A percentile compares a stretch with the other conserved stretches of the same genome.
Conservation (phyloP, 345 rosid species). For the Acer yangbiense region DNA sequence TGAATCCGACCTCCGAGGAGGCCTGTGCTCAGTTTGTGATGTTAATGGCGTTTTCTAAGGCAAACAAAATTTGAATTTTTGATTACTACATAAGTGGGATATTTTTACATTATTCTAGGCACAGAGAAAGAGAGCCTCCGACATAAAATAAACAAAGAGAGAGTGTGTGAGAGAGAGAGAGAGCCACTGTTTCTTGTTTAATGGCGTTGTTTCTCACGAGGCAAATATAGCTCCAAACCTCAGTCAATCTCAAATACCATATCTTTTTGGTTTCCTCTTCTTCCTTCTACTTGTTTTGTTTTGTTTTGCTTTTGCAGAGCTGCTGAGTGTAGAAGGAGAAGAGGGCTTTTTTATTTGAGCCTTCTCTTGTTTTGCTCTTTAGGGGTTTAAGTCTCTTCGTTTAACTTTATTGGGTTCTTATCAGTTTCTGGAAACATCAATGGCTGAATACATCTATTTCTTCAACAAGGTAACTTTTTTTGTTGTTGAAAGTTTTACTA, state of each 20-base stretch:
- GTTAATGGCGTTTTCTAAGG: neutral
- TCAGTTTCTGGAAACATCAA: conserved; percentile 41
- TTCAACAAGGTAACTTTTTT: conserved; percentile 49
- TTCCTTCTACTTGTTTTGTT: neutral
- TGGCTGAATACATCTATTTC: conserved; percentile 70
- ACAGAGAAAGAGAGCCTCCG: neutral
- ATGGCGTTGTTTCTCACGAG: conserved; percentile 26
- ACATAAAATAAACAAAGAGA: neutral
- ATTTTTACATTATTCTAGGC: neutral
- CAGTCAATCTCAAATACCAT: neutral
- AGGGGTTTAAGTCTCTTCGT: neutral
- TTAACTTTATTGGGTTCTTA: conserved; percentile 14
- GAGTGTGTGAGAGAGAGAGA: neutral
- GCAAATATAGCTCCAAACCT: neutral
- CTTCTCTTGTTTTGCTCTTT: neutral
- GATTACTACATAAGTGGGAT: too few relatives aligned
- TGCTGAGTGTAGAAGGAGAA: neutral
- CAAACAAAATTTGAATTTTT: neutral
- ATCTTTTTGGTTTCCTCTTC: neutral
- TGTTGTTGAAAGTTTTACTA: neutral
- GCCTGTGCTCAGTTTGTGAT: neutral
- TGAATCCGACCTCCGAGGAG: neutral
- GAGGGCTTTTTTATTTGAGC: neutral
- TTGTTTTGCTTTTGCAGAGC: neutral
- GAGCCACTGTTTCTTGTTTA: neutral